phyloP scores from a whole-genome alignment of 257 asterid species.

The Ilex asprella region DNA sequence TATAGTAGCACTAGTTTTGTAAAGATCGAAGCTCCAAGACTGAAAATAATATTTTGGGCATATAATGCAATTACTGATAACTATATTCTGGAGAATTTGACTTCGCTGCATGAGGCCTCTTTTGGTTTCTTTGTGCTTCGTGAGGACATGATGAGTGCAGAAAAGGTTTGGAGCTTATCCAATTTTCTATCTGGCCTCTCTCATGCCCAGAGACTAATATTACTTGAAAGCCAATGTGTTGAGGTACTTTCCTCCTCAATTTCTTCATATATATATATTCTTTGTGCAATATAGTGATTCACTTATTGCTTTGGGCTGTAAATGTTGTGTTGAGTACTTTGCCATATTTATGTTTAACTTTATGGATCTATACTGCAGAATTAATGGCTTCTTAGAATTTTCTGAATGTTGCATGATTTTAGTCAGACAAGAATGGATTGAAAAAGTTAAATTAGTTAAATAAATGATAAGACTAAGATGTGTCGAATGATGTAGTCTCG shows the following conservation, averaged over 20 bases:
- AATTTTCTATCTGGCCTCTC: conserved; percentile 59
- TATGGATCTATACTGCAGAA: no score
- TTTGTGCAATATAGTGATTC: neutral
- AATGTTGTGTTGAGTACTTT: no score
- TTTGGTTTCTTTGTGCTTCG: conserved; percentile 40
- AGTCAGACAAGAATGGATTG: no score
- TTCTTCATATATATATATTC: neutral
- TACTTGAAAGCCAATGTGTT: conserved; percentile 44
- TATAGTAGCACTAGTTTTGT: conserved; percentile 30
- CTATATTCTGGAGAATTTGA: conserved; percentile 31
- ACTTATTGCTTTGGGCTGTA: no score
- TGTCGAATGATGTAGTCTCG: no score
- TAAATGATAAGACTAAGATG: no score
- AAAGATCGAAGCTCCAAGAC: conserved; percentile 45
- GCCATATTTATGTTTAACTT: no score
- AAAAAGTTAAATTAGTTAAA: no score
- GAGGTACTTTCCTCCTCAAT: conserved; percentile 34
- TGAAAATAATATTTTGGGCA: conserved; percentile 46
- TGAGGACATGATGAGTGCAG: conserved; percentile 24
- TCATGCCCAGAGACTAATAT: conserved; percentile 36
- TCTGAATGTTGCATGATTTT: no score
- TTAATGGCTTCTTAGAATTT: no score
- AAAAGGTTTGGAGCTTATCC: conserved; percentile 43
- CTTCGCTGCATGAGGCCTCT: conserved; percentile 35
- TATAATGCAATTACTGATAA: conserved; percentile 48